Conservation (phyloP, 305 asterid genomes). For the Fraxinus ornus region DNA sequence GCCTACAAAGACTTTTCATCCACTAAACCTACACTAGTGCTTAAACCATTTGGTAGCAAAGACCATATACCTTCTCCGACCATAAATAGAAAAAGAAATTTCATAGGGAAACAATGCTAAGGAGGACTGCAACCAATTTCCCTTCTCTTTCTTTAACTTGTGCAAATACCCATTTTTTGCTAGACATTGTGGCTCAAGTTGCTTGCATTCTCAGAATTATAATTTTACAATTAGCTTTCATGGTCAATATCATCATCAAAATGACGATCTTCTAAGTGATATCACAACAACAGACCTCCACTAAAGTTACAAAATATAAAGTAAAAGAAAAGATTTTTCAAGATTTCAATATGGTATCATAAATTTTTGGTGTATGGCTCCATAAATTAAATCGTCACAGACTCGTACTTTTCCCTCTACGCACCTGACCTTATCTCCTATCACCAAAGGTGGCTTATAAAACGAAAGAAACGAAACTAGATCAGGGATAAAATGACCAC, state of each 20-base stretch:
- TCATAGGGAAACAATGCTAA: not conserved
- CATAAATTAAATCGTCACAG: not conserved
- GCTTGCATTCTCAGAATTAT: not conserved
- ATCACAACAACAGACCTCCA: not conserved
- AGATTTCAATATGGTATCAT: conserved; percentile 1
- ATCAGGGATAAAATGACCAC: conserved; percentile 11
- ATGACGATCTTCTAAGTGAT: conserved; percentile 2
- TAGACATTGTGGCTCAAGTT: too few species aligned
- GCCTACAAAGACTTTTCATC: not conserved
- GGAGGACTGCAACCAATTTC: not conserved
- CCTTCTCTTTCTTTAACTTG: not conserved
- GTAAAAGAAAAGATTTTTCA: conserved; percentile 3
- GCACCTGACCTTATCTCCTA: conserved; percentile 13
- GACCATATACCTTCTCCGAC: not conserved
- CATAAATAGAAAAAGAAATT: not conserved
- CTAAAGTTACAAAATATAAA: not conserved
- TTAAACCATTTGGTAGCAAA: not conserved
- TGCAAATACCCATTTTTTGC: not conserved
- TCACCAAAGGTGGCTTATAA: conserved; percentile 15
- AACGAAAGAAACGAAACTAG: conserved; percentile 10
- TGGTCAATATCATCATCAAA: not conserved
- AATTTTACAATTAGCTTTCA: not conserved
- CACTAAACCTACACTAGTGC: not conserved
- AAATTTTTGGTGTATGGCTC: not conserved
- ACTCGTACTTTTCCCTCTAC: conserved; percentile 6